phyloP scores from a whole-genome alignment of 768 basidiomycete species.

The Sporobolomyces phaffii region DNA sequence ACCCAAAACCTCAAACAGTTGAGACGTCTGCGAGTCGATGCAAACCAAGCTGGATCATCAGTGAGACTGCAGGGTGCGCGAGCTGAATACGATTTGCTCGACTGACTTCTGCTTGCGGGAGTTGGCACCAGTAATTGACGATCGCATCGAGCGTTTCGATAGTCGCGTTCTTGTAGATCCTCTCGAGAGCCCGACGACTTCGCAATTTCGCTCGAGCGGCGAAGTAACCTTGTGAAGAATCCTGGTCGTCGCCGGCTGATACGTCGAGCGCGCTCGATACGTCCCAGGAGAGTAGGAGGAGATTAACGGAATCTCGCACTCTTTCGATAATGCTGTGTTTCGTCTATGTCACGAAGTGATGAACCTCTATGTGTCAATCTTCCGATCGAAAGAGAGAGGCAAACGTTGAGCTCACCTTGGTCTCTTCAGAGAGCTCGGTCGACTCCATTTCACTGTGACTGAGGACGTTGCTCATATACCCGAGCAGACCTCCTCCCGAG shows the following conservation, averaged over 20 bases:
- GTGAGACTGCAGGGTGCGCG: no score
- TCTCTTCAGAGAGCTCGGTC: slow-evolving; percentile 16
- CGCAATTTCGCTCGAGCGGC: slow-evolving; percentile 48
- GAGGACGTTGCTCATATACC: slow-evolving; percentile 88
- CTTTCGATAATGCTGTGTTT: slow-evolving; percentile 24
- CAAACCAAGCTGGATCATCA: no score
- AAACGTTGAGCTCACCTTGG: slow-evolving; percentile 8
- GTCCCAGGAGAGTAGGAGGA: slow-evolving; percentile 35
- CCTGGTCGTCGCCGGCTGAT: slow-evolving; percentile 6
- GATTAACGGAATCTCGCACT: slow-evolving; percentile 20
- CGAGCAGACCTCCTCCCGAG: slow-evolving; percentile 62
- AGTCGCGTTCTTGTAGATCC: slow-evolving; percentile 72
- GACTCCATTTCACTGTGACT: slow-evolving; percentile 56
- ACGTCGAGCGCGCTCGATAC: slow-evolving; percentile 26
- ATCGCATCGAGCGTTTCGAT: slow-evolving; percentile 76
- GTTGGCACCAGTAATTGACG: slow-evolving; percentile 82
- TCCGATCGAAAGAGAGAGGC: no score
- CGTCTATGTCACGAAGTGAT: not conserved
- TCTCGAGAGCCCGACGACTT: slow-evolving; percentile 72
- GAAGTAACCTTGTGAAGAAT: slow-evolving; percentile 34
- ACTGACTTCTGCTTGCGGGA: not conserved
- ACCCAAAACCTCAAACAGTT: slow-evolving; percentile 76
- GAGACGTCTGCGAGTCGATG: slow-evolving; percentile 44
- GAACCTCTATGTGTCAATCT: no score
- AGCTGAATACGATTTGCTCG: no score